A percentile compares a stretch with the other conserved stretches of the same genome.
These are phyloP conservation scores for Colletotrichum kahawae DNA, from an alignment of 2,329 filamentous ascomycete species.

Conservation along the genomic window DNA sequence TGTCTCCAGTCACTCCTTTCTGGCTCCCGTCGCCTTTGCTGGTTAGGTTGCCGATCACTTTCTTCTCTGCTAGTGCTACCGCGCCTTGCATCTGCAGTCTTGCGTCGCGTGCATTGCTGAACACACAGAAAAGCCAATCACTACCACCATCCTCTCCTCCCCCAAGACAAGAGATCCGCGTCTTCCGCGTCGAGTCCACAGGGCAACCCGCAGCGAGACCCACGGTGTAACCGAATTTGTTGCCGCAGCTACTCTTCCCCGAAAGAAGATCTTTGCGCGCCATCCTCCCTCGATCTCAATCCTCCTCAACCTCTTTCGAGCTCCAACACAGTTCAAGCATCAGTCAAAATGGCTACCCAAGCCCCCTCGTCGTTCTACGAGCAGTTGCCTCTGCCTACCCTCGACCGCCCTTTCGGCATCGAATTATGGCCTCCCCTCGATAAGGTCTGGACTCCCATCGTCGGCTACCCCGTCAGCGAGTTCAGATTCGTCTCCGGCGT, in stretches of 20 bases:
- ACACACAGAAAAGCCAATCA: not conserved
- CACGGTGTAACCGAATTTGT: constrained; percentile 9
- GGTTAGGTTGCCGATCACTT: not conserved
- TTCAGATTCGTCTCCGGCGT: constrained; percentile 83
- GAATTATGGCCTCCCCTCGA: constrained; percentile 94
- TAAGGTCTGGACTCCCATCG: constrained; percentile 77
- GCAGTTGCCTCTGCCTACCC: constrained; percentile 72
- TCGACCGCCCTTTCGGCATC: constrained; percentile 92
- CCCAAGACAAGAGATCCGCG: constrained; percentile 16
- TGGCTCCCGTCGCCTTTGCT: constrained; percentile 22
- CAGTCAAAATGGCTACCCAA: constrained; percentile 38
- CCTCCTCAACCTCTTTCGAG: not conserved
- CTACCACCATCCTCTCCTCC: not conserved
- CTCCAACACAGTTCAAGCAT: constrained; percentile 2
- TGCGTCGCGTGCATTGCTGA: constrained; percentile 17
- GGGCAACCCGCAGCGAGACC: constrained; percentile 16
- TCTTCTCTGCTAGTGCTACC: not conserved
- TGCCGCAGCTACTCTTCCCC: not conserved
- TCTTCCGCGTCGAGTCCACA: constrained; percentile 27
- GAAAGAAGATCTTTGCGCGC: not conserved
- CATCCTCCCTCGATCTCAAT: not conserved
- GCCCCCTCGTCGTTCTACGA: constrained; percentile 54
- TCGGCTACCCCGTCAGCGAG: constrained; percentile 83
- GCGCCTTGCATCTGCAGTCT: constrained; percentile 1
- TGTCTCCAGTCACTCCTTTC: constrained; percentile 46